phyloP scores from a whole-genome alignment of 1,284 basidiomycete species.

The Sparassis latifolia region DNA sequence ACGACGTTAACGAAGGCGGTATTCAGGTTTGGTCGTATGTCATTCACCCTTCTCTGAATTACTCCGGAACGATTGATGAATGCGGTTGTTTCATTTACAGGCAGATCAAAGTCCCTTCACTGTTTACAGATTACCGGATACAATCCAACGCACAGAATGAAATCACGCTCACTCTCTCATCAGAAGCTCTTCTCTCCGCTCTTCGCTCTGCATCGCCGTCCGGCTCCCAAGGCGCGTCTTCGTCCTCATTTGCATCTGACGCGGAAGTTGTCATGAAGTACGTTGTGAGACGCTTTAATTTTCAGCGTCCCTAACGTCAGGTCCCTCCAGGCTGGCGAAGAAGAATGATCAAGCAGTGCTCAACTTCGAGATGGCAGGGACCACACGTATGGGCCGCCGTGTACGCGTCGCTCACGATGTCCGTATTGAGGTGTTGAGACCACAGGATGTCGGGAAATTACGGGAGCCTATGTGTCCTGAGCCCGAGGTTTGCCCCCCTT shows the following conservation, averaged over 20 bases:
- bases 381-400: constrained; percentile 46
- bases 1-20: constrained; percentile 76
- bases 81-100: constrained; percentile 30
- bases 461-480: constrained; percentile 84
- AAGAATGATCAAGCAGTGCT: constrained; percentile 72
- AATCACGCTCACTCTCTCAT: constrained; percentile 67
- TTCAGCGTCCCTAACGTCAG: not conserved
- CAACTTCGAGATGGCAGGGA: constrained; percentile 63
- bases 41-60: not conserved
- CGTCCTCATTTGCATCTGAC: constrained; percentile 13
- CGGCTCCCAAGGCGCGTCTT: constrained; percentile 7
- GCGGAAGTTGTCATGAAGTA: constrained; percentile 67
- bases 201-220: constrained; percentile 47
- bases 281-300: not conserved
- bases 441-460: constrained; percentile 64
- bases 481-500: constrained; percentile 63
- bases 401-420: constrained; percentile 69
- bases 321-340: constrained; percentile 51
- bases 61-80: constrained; percentile 25
- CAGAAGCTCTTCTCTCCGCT: constrained; percentile 73
- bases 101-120: constrained; percentile 58
- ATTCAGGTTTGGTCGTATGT: constrained; percentile 92
- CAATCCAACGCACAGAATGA: constrained; percentile 83
- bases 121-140: constrained; percentile 81
- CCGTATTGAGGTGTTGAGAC: constrained; percentile 70